Base-by-base conservation (phyloP, 2,329 filamentous ascomycete genomes). In the Diaporthe capsici region DNA sequence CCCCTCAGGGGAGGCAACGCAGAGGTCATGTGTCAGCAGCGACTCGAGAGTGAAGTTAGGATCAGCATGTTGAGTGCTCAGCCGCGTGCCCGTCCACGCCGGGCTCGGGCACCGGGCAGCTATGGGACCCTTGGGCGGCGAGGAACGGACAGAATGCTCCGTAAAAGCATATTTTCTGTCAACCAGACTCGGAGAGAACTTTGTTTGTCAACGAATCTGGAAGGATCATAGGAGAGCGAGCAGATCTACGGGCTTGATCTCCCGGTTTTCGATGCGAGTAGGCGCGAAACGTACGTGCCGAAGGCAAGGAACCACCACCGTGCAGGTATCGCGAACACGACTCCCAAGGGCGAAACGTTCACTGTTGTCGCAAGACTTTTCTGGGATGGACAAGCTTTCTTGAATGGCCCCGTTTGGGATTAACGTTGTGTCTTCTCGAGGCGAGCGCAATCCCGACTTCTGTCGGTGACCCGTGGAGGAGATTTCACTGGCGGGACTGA, bases 1-100 rank as follows among this genome's bases (percentile, higher is more conserved):
- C 49, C 65, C 49, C 34, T 37, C 47, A 42, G 47, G 31, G 31
- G 22, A 70, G 65, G 44, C 65, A 25, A n/a, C 25, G 49, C 49
- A 70, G 44, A 42, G 34, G 49, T 70, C 49, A 70, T 55, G 31
- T 70, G 65, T 55, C 65, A 70, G 65, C n/a, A 70, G 47, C 31
- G 49, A 70, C 65, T 55, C 31, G 65, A 28, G 49, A 17, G 34
- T 42, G n/a, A 70, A 70, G 65, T 70, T 70, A 20, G 49, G 65
- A 70, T 70, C 65, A 55, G 65, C 65, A 31, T 70, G 34, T 55
- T 55, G 55, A 31, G 34, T 55, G 49, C 65, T 55, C 65, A 70
- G 49, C 65, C 65, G 47, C 65, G 34, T 70, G 65, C 65, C 65
- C 65, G 65, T 55, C 49, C 49, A 17, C 34, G 37, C 49, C n/a